Conservation (phyloP, 1,284 basidiomycete genomes). For the Austroboletus niveus region DNA sequence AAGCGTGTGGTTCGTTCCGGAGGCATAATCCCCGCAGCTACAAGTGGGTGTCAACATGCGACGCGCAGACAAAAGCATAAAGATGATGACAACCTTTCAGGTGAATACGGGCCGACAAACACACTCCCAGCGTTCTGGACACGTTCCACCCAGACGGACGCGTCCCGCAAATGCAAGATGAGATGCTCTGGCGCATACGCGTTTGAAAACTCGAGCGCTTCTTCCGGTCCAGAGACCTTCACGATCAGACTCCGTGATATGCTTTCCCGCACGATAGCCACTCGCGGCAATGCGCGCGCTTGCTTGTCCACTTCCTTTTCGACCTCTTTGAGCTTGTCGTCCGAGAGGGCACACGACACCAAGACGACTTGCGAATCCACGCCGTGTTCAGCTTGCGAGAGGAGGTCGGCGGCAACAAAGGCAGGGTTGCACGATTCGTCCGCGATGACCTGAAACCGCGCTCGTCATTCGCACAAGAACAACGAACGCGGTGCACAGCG, state of each 20-base stretch:
- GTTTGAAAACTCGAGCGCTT: slow-evolving; percentile 90
- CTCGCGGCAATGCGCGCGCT: slow-evolving; percentile 83
- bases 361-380: slow-evolving; percentile 98
- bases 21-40: slow-evolving; percentile 97
- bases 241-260: slow-evolving; percentile 93
- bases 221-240: slow-evolving; percentile 60
- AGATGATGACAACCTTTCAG: slow-evolving; percentile 74
- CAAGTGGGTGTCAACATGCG: slow-evolving; percentile 7
- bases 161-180: slow-evolving; percentile 82
- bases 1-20: slow-evolving; percentile 97
- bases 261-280: slow-evolving; percentile 89
- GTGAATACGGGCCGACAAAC: slow-evolving; percentile 92
- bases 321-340: slow-evolving; percentile 66
- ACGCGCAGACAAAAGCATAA: neutral
- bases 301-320: slow-evolving; percentile 88
- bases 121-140: slow-evolving; percentile 95
- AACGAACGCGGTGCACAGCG: slow-evolving; percentile 35
- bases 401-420: slow-evolving; percentile 94
- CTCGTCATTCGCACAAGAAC: slow-evolving; percentile 38
- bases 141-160: slow-evolving; percentile 59
- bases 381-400: slow-evolving; percentile 98
- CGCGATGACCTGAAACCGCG: slow-evolving; percentile 77
- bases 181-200: slow-evolving; percentile 98
- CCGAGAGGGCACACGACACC: slow-evolving; percentile 72
- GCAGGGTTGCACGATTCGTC: slow-evolving; percentile 84